Base-by-base conservation (phyloP, 2,329 filamentous ascomycete species). In the Colletotrichum sp. region DNA sequence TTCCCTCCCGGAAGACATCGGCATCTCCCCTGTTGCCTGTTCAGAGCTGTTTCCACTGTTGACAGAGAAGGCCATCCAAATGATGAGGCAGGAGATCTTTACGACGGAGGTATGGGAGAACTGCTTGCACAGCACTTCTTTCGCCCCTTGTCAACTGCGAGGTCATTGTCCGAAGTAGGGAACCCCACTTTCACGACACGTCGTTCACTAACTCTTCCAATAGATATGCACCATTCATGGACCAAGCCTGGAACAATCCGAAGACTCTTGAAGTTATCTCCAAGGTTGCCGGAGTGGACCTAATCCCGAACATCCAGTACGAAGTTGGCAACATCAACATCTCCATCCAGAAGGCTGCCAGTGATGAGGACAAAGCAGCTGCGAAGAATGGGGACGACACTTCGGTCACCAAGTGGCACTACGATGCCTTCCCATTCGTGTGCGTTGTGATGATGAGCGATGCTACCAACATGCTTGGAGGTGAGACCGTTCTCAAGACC, bases 381-480 rank as follows among this genome's bases (percentile, higher is more conserved):
- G 33, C 9, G 1, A 59, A 58, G 15, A 16, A 6, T 3, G 8
- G 24, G 2, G 21, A 59, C n/a, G 59, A 51, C 34, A 21, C 27
- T 12, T 87, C 90, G 7, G 87, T 90, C 29, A 87, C 93, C 34
- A 89, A 87, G 47, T 93, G 91, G 91, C 91, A 93, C 81, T 88
- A 84, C 1, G 92, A 93, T 80, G 91, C 88, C 78, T 93, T 91
- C 78, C 90, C 91, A 0, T 93, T 93, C 78, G 91, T 93, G n/a
- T 93, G 90, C 76, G 91, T 93, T n/a, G 86, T 88, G 9, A 93
- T 93, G 90, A 85, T 93, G 33, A 91, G 89, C 43, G 90, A 93
- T 77, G 92, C 90, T 76, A 87, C 85, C 0, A 83, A 85, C 47
- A 93, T 93, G 91, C 82, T 91, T 15, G 91, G 91, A 12, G 91